Base-by-base conservation (phyloP, 1,284 basidiomycete genomes). In the Ceratobasidium sp. region DNA sequence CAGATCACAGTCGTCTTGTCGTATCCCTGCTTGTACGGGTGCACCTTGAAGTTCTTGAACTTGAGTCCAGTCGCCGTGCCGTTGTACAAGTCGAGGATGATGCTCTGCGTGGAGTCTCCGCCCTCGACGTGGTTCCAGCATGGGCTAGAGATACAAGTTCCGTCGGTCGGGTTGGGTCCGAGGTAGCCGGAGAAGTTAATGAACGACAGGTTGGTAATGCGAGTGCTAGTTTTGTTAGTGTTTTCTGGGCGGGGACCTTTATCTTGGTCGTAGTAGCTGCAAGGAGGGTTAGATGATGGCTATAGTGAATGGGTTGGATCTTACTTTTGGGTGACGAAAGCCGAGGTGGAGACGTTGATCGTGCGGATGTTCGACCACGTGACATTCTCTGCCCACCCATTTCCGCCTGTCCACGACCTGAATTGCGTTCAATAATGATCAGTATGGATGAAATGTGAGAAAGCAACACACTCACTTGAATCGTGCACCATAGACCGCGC, bases 401-500 rank as follows among this genome's bases (percentile, higher is more conserved):
- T 88, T 31, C 89, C 89, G 0, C 89, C 89, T 1, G 87, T 87
- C 88, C 89, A 90, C 78, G 89, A 90, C n/a, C n/a, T n/a, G n/a
- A n/a, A n/a, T n/a, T n/a, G n/a, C n/a, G n/a, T n/a, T n/a, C n/a
- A n/a, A n/a, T n/a, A n/a, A n/a, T n/a, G n/a, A n/a, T n/a, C n/a
- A n/a, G n/a, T n/a, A n/a, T n/a, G n/a, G n/a, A n/a, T n/a, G n/a
- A n/a, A n/a, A n/a, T n/a, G n/a, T n/a, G n/a, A n/a, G n/a, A n/a
- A n/a, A n/a, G n/a, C n/a, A n/a, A n/a, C n/a, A n/a, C n/a, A n/a
- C n/a, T 4, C 36, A 5, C 82, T 90, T 90, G 84, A 90, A 90
- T n/a, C 89, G 84, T 7, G 89, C 89, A 15, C 82, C 89, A 75
- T 90, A 90, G 0, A 90, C 81, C 0, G 85, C 80, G 72, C 87